These are phyloP conservation scores for Copromyces sp. DNA, from an alignment of 495 filamentous ascomycete species.

Conservation along the genomic window DNA sequence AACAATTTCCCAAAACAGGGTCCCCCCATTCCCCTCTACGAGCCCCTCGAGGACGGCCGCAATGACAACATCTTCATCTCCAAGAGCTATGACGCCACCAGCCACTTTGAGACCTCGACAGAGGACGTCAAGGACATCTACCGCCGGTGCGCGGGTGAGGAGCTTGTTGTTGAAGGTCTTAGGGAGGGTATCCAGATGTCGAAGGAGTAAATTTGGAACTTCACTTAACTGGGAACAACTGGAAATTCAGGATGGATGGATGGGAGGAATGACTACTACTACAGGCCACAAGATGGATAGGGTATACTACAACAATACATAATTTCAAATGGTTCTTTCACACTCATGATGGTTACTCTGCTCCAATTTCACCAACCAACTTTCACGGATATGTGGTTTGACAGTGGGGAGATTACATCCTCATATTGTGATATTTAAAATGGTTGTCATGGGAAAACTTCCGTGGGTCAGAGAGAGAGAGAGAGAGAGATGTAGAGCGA, in stretches of 20 bases:
- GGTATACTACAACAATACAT: too few species aligned
- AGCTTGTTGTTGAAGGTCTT: conserved; percentile 59
- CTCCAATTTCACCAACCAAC: too few species aligned
- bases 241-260: neutral
- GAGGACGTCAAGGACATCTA: conserved; percentile 96
- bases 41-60: conserved; percentile 75
- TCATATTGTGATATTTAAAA: too few species aligned
- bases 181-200: conserved; percentile 47
- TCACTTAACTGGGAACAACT: neutral
- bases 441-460: too few species aligned
- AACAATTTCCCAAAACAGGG: conserved; percentile 34
- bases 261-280: neutral
- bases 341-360: too few species aligned
- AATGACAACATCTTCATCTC: conserved; percentile 94
- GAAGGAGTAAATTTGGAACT: conserved; percentile 26
- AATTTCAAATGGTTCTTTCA: too few species aligned
- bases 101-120: conserved; percentile 85
- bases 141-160: conserved; percentile 73
- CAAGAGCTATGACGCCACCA: conserved; percentile 95
- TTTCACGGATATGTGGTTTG: too few species aligned
- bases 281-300: neutral
- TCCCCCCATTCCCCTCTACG: conserved; percentile 81
- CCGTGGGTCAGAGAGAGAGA: neutral
- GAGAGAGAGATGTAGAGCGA: neutral
- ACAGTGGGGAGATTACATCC: too few species aligned